A percentile compares a stretch with the other conserved stretches of the same genome.
These are phyloP conservation scores for Coprinopsis sp. DNA, from an alignment of 768 basidiomycete genomes.

Conservation along the genomic window DNA sequence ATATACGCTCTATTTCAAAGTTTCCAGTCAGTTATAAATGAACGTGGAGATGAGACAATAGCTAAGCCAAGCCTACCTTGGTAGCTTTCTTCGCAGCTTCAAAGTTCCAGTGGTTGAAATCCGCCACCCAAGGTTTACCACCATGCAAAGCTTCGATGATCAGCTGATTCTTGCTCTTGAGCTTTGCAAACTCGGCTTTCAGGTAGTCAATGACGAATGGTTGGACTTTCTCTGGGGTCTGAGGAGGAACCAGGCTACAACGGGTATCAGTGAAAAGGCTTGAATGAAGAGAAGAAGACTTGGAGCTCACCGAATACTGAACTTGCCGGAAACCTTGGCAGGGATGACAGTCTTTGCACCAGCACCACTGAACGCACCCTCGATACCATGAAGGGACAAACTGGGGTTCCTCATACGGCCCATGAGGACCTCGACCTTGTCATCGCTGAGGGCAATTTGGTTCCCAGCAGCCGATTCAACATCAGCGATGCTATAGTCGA, in stretches of 20 bases:
- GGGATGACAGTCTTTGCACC: slow-evolving; percentile 95
- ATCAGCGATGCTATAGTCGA: slow-evolving; percentile 72
- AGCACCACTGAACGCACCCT: slow-evolving; percentile 84
- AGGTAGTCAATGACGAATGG: slow-evolving; percentile 68
- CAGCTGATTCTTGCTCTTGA: slow-evolving; percentile 81
- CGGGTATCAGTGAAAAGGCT: background rate
- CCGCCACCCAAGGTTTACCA: slow-evolving; percentile 87
- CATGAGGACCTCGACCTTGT: slow-evolving; percentile 83
- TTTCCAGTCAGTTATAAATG: background rate
- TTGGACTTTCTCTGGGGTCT: slow-evolving; percentile 72
- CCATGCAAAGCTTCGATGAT: slow-evolving; percentile 68
- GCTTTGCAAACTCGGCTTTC: slow-evolving; percentile 74
- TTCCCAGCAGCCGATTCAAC: slow-evolving; percentile 76
- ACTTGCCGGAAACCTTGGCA: slow-evolving; percentile 83
- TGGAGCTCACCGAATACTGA: slow-evolving; percentile 77
- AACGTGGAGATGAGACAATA: background rate
- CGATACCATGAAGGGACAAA: slow-evolving; percentile 91
- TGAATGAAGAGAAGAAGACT: background rate
- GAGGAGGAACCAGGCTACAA: slow-evolving; percentile 69
- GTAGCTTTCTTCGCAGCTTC: slow-evolving; percentile 84
- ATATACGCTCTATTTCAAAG: background rate
- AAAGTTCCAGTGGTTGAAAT: slow-evolving; percentile 89
- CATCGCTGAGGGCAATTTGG: slow-evolving; percentile 63
- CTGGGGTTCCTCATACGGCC: slow-evolving; percentile 89
- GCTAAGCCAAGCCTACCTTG: slow-evolving; percentile 52